Conservation (phyloP, 345 rosid genomes). For the Gossypium anomalum region DNA sequence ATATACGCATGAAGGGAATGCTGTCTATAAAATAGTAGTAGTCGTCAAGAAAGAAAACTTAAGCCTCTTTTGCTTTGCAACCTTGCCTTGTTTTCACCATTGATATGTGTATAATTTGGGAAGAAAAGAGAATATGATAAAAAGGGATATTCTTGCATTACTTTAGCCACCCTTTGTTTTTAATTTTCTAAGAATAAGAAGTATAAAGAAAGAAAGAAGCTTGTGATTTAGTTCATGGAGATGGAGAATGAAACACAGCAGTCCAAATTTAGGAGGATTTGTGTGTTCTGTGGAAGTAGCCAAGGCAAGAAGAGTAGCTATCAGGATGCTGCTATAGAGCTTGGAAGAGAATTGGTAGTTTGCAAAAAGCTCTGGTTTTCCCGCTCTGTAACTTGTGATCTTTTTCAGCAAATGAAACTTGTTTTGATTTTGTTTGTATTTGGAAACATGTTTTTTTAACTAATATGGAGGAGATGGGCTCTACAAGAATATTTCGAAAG, state of each 20-base stretch:
- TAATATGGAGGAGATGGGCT: not conserved
- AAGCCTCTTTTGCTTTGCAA: slow-evolving; percentile 9
- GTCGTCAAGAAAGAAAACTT: slow-evolving; percentile 16
- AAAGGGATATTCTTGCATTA: slow-evolving; percentile 17
- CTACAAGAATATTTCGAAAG: not conserved
- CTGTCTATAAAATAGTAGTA: slow-evolving; percentile 2
- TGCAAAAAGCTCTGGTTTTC: slow-evolving; percentile 4
- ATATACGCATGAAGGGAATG: slow-evolving; percentile 26
- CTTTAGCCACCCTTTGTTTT: not conserved
- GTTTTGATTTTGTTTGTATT: too few species aligned
- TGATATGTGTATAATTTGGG: slow-evolving; percentile 4
- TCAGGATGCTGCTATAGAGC: slow-evolving; percentile 84
- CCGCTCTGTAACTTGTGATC: not conserved
- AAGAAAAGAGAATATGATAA: slow-evolving; percentile 16
- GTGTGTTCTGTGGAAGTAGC: slow-evolving; percentile 87
- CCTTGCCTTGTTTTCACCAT: slow-evolving; percentile 14
- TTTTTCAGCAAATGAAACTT: not conserved
- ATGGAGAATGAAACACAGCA: slow-evolving; percentile 33
- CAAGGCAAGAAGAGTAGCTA: slow-evolving; percentile 82
- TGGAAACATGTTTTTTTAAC: too few species aligned
- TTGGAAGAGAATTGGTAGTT: slow-evolving; percentile 73
- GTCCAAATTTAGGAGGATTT: slow-evolving; percentile 69
- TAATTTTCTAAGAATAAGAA: slow-evolving; percentile 10
- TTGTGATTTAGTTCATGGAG: slow-evolving; percentile 30
- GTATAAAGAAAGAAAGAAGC: not conserved